phyloP scores from a whole-genome alignment of 2,329 filamentous ascomycete genomes.

The Ophiosphaerella narmari region DNA sequence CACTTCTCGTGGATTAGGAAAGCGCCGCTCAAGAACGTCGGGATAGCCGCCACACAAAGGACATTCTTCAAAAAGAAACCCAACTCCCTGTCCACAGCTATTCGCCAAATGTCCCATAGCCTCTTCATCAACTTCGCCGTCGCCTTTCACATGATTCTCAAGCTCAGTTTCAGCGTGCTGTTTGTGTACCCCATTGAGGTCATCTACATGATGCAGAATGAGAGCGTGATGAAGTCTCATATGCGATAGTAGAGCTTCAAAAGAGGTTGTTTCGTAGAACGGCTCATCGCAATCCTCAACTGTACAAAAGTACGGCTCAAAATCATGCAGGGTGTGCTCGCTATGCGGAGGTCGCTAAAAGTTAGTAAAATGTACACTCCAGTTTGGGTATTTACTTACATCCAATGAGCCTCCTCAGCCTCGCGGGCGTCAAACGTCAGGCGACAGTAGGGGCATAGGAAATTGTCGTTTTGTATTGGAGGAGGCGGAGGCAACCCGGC shows the following conservation, averaged over 20 bases:
- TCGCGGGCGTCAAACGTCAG: too few relatives aligned
- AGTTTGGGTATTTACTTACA: too few relatives aligned
- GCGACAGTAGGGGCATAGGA: too few relatives aligned
- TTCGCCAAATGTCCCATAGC: neutral
- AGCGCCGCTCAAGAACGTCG: conserved; percentile 1
- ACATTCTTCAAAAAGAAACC: conserved; percentile 1
- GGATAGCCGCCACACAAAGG: conserved; percentile 5
- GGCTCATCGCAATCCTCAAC: neutral
- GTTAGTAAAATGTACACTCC: neutral
- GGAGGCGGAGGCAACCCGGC: too few relatives aligned
- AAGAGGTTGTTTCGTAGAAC: conserved; percentile 2
- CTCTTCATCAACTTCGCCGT: too few relatives aligned
- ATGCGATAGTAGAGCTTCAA: neutral
- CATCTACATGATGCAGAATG: too few relatives aligned
- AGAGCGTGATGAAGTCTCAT: too few relatives aligned
- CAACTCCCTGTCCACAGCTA: neutral
- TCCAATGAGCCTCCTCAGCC: too few relatives aligned
- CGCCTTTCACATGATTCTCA: too few relatives aligned
- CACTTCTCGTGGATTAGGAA: neutral
- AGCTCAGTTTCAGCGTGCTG: too few relatives aligned
- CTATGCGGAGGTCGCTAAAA: neutral
- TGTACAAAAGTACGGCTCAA: conserved; percentile 4
- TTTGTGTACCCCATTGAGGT: too few relatives aligned
- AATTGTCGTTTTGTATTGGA: too few relatives aligned
- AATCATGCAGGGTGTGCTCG: conserved; percentile 4